A percentile compares a stretch with the other conserved stretches of the same genome.
These are phyloP conservation scores for Alternaria sp. DNA, from an alignment of 2,329 filamentous ascomycete genomes.

Conservation along the genomic window DNA sequence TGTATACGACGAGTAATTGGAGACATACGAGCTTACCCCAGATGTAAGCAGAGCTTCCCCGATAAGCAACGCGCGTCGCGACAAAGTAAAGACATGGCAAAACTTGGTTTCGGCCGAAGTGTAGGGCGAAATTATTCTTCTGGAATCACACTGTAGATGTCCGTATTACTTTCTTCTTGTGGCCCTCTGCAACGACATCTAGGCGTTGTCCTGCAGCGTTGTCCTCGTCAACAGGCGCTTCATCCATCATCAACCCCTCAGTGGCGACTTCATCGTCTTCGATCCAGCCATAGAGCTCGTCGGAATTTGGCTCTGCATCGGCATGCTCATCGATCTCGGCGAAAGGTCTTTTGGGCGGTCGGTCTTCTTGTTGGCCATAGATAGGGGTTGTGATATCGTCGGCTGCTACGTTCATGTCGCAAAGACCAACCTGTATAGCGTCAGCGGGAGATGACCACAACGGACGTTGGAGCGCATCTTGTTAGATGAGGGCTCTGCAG, in stretches of 20 bases:
- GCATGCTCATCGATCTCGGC: slow-evolving; percentile 67
- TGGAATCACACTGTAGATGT: slow-evolving; percentile 30
- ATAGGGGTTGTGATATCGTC: slow-evolving; percentile 42
- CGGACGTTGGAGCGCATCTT: slow-evolving; percentile 18
- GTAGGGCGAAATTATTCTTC: background rate
- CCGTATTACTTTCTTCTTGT: slow-evolving; percentile 38
- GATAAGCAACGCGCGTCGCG: slow-evolving; percentile 30
- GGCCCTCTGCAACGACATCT: slow-evolving; percentile 31
- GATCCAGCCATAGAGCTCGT: slow-evolving; percentile 78
- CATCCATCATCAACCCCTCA: slow-evolving; percentile 51
- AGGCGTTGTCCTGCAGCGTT: slow-evolving; percentile 26
- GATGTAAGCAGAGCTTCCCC: slow-evolving; percentile 19
- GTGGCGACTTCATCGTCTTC: slow-evolving; percentile 65
- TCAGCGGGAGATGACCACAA: slow-evolving; percentile 34
- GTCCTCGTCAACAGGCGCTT: slow-evolving; percentile 27
- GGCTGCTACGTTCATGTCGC: slow-evolving; percentile 42
- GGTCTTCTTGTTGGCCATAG: slow-evolving; percentile 30
- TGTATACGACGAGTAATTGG: slow-evolving; percentile 15
- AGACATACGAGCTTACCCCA: slow-evolving; percentile 26
- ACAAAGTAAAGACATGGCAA: slow-evolving; percentile 14
- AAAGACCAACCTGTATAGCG: slow-evolving; percentile 42
- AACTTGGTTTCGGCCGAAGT: slow-evolving; percentile 2
- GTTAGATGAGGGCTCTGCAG: slow-evolving; percentile 36
- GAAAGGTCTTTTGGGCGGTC: slow-evolving; percentile 66
- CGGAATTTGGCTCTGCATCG: slow-evolving; percentile 67